These are phyloP conservation scores for Lagerstroemia speciosa DNA, from an alignment of 345 rosid genomes.

Conservation along the genomic window DNA sequence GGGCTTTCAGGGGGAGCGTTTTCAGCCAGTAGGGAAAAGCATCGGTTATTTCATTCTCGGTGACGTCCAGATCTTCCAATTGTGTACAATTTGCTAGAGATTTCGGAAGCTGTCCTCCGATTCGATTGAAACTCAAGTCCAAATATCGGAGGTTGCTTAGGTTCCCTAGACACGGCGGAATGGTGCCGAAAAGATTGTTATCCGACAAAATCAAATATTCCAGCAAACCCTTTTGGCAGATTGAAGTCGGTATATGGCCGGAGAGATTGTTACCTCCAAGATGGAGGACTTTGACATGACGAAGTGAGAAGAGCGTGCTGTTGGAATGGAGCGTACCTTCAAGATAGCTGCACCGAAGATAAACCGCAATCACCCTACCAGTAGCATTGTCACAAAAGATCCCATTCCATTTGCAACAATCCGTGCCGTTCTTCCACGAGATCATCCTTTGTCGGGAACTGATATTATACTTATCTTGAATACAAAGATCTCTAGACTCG, in stretches of 20 bases:
- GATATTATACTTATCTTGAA: fast-evolving
- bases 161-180: slow-evolving; percentile 13
- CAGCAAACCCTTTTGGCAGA: slow-evolving; percentile 13
- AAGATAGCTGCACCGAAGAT: slow-evolving; percentile 6
- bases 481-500: too few species aligned
- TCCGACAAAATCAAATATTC: not conserved
- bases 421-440: not conserved
- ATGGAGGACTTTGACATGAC: not conserved
- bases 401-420: slow-evolving; percentile 13
- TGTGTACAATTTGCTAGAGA: slow-evolving; percentile 13
- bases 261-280: not conserved
- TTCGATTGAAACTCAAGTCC: slow-evolving; percentile 12
- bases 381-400: not conserved
- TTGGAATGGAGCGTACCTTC: not conserved
- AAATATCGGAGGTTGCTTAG: slow-evolving; percentile 8
- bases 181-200: slow-evolving; percentile 21
- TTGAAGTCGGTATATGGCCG: slow-evolving; percentile 1
- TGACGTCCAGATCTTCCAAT: slow-evolving; percentile 5
- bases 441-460: not conserved
- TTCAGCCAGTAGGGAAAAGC: slow-evolving; percentile 15
- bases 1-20: not conserved
- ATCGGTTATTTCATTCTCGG: slow-evolving; percentile 14
- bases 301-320: slow-evolving; percentile 2
- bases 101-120: slow-evolving; percentile 11
- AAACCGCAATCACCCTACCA: not conserved